Evolutionary conservation across 768 basidiomycete species (phyloP).

Genomic region (Nidularia sp.): DNA sequence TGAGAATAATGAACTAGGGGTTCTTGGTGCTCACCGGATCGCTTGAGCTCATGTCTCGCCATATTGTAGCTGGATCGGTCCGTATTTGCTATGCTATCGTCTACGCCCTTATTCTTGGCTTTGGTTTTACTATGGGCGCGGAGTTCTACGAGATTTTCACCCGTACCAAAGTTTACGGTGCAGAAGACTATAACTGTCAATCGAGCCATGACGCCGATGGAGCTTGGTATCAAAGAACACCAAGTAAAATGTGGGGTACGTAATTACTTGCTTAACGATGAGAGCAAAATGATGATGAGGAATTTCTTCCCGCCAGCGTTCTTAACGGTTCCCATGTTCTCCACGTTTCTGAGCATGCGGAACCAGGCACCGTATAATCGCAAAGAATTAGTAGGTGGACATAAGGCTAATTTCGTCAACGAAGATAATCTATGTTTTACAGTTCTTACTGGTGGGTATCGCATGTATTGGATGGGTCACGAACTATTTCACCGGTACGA

Average conservation of each 20-base stretch:
- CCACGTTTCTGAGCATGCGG: constrained; percentile 61
- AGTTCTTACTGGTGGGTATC: constrained; percentile 54
- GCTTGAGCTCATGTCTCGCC: constrained; percentile 76
- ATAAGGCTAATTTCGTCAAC: too few relatives aligned
- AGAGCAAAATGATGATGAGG: constrained; percentile 1
- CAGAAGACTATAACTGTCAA: constrained; percentile 59
- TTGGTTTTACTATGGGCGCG: constrained; percentile 80
- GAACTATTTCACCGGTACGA: constrained; percentile 64
- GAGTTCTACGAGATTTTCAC: constrained; percentile 62
- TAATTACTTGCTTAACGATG: constrained; percentile 1
- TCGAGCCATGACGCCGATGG: constrained; percentile 50
- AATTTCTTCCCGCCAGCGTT: constrained; percentile 40
- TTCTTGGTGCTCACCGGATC: constrained; percentile 70
- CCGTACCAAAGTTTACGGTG: constrained; percentile 35
- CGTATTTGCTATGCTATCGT: constrained; percentile 75
- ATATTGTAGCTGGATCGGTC: constrained; percentile 82
- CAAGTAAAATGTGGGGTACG: constrained; percentile 70
- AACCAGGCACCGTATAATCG: constrained; percentile 57
- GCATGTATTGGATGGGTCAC: constrained; percentile 73
- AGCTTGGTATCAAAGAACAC: constrained; percentile 73
- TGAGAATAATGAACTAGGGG: constrained; percentile 25
- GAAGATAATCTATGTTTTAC: background rate
- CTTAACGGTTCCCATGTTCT: constrained; percentile 67
- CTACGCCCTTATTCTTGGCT: constrained; percentile 76
- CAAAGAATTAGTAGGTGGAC: constrained; percentile 47